Conservation (phyloP, 306 rosid genomes). For the Cicer chorassanicum region DNA sequence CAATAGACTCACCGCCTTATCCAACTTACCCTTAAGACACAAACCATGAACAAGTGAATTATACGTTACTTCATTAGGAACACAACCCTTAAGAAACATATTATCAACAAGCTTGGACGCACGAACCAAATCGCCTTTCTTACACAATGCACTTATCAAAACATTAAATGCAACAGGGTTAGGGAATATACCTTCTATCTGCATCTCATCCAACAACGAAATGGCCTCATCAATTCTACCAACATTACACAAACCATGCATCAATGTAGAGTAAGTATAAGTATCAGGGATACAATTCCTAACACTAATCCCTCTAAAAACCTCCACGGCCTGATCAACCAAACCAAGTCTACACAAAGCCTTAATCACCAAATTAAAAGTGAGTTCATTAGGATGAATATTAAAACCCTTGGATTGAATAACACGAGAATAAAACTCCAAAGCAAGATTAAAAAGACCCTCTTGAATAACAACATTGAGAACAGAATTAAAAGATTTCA, state of each 20-base stretch:
- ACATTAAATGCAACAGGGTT: conserved; percentile 73
- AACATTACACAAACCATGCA: conserved; percentile 87
- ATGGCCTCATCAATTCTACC: conserved; percentile 82
- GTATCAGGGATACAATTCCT: conserved; percentile 69
- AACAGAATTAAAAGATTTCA: conserved; percentile 85
- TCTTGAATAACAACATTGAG: conserved; percentile 80
- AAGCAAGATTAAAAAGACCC: conserved; percentile 57
- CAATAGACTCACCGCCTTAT: conserved; percentile 78
- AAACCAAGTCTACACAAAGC: conserved; percentile 79
- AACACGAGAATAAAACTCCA: conserved; percentile 65
- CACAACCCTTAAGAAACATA: conserved; percentile 91
- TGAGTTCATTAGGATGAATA: conserved; percentile 70
- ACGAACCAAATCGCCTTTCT: conserved; percentile 78
- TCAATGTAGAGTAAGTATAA: conserved; percentile 75
- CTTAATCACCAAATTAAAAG: conserved; percentile 83
- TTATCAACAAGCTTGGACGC: conserved; percentile 86
- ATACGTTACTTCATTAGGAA: conserved; percentile 83
- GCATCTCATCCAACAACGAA: conserved; percentile 90
- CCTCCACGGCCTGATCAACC: conserved; percentile 75
- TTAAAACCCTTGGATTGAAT: conserved; percentile 42
- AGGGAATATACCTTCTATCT: conserved; percentile 74
- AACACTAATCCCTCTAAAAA: conserved; percentile 73
- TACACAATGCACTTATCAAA: conserved; percentile 81
- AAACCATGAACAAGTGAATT: conserved; percentile 82
- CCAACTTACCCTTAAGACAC: conserved; percentile 86